Conservation (phyloP, 2,329 filamentous ascomycete genomes). For the Paecilomyces niveus region DNA sequence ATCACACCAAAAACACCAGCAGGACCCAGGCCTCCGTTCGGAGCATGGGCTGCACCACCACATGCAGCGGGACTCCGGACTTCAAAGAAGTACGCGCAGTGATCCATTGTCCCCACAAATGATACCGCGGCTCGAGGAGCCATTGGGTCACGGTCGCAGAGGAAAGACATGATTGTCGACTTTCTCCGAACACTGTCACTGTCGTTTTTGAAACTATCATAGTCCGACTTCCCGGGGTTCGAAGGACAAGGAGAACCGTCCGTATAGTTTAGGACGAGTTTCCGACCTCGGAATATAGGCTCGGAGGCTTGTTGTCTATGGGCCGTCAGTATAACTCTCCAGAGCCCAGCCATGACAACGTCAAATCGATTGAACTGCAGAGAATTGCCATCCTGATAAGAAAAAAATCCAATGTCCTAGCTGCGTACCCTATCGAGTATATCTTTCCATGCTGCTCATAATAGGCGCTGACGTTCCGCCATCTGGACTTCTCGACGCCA, state of each 20-base stretch:
- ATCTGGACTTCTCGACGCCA: conserved; percentile 33
- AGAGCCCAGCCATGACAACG: neutral
- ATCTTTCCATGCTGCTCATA: conserved; percentile 37
- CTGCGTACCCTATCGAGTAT: conserved; percentile 41
- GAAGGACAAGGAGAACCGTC: conserved; percentile 63
- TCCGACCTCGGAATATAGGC: conserved; percentile 43
- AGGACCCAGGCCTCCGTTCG: conserved; percentile 57
- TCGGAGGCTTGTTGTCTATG: conserved; percentile 38
- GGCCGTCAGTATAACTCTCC: neutral
- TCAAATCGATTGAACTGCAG: neutral
- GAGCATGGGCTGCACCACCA: conserved; percentile 56
- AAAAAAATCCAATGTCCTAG: neutral
- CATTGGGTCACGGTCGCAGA: conserved; percentile 78
- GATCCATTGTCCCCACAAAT: conserved; percentile 82
- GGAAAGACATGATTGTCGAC: conserved; percentile 83
- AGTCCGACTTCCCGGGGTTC: conserved; percentile 11
- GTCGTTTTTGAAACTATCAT: conserved; percentile 14
- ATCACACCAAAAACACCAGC: conserved; percentile 85
- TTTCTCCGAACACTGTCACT: conserved; percentile 42
- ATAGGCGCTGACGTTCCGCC: conserved; percentile 44
- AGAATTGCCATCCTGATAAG: neutral
- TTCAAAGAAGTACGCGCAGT: conserved; percentile 95
- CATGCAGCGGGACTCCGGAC: conserved; percentile 81
- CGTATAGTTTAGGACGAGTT: conserved; percentile 69
- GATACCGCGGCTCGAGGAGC: conserved; percentile 63